Conservation (phyloP, 352 stramenopile genomes). For the Phytopythium boreale region DNA sequence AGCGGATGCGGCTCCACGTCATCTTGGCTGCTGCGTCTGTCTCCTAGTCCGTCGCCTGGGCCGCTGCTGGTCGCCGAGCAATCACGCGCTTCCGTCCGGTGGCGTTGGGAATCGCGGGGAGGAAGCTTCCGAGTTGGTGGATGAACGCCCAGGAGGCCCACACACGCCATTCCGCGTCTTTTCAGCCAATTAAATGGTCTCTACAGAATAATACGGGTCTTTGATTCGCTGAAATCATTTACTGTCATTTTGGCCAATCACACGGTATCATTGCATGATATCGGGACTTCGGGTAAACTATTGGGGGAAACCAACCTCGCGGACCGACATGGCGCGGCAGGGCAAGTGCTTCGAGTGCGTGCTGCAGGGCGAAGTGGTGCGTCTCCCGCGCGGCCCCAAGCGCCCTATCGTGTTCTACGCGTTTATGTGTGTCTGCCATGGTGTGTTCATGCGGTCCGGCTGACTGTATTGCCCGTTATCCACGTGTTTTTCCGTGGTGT, state of each 20-base stretch:
- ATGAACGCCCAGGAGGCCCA: slow-evolving; percentile 1
- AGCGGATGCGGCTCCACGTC: slow-evolving; percentile 84
- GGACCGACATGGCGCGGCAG: slow-evolving; percentile 45
- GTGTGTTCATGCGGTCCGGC: not conserved
- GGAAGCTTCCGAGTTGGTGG: slow-evolving; percentile 16
- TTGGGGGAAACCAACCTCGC: not conserved
- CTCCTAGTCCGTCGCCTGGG: not conserved
- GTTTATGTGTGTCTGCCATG: not conserved
- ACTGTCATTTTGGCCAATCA: slow-evolving; percentile 14
- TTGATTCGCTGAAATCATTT: not conserved
- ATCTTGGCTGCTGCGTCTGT: slow-evolving; percentile 31
- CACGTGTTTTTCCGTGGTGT: not conserved
- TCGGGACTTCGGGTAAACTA: not conserved
- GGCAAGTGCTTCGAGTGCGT: slow-evolving; percentile 84
- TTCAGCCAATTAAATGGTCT: not conserved
- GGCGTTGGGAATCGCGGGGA: not conserved
- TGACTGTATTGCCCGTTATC: not conserved
- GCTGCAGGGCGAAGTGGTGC: slow-evolving; percentile 77
- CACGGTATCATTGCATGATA: not conserved
- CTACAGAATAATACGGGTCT: not conserved
- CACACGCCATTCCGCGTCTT: not conserved
- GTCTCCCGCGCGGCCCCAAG: slow-evolving; percentile 5
- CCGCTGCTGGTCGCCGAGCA: no score
- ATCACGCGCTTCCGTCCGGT: not conserved
- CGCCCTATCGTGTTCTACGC: not conserved